Evolutionary conservation across 495 filamentous ascomycete genomes (phyloP).

Genomic region (Wilcoxina mikolae): DNA sequence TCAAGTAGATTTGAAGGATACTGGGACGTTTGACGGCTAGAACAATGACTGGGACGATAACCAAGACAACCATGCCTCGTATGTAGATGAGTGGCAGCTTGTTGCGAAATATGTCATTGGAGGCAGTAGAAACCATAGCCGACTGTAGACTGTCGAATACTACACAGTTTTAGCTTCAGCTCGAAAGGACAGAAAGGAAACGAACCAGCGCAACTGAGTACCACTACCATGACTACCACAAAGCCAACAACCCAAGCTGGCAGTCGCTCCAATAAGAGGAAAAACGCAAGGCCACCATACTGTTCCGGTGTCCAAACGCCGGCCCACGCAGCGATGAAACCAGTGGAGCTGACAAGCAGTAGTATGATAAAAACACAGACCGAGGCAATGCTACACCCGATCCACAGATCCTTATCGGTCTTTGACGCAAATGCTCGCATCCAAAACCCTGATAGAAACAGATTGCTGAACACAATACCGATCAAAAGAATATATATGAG

Average conservation of each 20-base stretch:
- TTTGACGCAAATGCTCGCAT: slow-evolving; percentile 66
- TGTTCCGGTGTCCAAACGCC: slow-evolving; percentile 43
- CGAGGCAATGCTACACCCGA: slow-evolving; percentile 51
- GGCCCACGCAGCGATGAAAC: slow-evolving; percentile 59
- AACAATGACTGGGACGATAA: slow-evolving; percentile 56
- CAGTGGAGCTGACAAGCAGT: slow-evolving; percentile 50
- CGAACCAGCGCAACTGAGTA: slow-evolving; percentile 49
- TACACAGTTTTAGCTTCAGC: slow-evolving; percentile 3
- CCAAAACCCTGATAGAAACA: slow-evolving; percentile 68
- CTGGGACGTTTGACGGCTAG: slow-evolving; percentile 55
- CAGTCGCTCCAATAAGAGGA: slow-evolving; percentile 52
- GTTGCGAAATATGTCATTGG: slow-evolving; percentile 68
- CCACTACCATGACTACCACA: slow-evolving; percentile 60
- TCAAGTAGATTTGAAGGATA: slow-evolving; percentile 62
- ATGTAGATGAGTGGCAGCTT: slow-evolving; percentile 54
- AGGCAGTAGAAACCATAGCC: slow-evolving; percentile 59
- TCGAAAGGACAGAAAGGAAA: neutral
- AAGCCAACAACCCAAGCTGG: slow-evolving; percentile 62
- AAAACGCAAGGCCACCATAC: slow-evolving; percentile 55
- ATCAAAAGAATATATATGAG: slow-evolving; percentile 62
- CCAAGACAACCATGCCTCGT: slow-evolving; percentile 44
- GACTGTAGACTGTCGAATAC: slow-evolving; percentile 57
- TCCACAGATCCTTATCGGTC: slow-evolving; percentile 58
- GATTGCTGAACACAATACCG: slow-evolving; percentile 60
- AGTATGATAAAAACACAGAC: slow-evolving; percentile 47